Conservation (phyloP, 169 alveolate genomes). For the Plasmodium billcollinsi region DNA sequence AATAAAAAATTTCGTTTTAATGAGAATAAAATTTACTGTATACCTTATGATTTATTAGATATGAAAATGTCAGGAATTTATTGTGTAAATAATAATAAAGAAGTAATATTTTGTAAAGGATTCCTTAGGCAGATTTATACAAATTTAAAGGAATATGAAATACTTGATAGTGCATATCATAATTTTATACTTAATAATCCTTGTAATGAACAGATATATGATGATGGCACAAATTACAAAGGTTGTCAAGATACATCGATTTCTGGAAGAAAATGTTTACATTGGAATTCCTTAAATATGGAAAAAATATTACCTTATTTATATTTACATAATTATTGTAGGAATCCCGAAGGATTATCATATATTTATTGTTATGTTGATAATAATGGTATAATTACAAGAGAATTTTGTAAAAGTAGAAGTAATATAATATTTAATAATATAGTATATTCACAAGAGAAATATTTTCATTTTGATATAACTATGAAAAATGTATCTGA, state of each 20-base stretch:
- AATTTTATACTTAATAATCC: not conserved
- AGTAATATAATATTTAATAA: conserved; percentile 5
- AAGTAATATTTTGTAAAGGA: conserved; percentile 7
- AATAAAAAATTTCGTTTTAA: conserved; percentile 34
- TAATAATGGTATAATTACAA: conserved; percentile 4
- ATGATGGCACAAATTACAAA: conserved; percentile 18
- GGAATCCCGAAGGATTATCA: conserved; percentile 27
- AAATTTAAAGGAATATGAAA: conserved; percentile 4
- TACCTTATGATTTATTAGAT: conserved; percentile 52
- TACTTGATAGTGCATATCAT: not conserved
- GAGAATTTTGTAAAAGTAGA: conserved; percentile 50
- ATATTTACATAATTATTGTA: conserved; percentile 44
- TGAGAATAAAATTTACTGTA: conserved; percentile 29
- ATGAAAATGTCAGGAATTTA: not conserved
- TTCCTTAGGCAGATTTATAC: not conserved
- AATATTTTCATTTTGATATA: conserved; percentile 9
- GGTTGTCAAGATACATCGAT: conserved; percentile 48
- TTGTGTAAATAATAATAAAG: conserved; percentile 8
- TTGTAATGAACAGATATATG: conserved; percentile 36
- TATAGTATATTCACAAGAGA: conserved; percentile 11
- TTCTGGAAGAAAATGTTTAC: conserved; percentile 33
- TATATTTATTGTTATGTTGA: conserved; percentile 51
- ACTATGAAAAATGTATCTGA: conserved; percentile 75
- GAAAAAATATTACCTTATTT: not conserved
- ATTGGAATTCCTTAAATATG: conserved; percentile 32